phyloP scores from a whole-genome alignment of 495 filamentous ascomycete species.

The Beverwykella pulmonaria region DNA sequence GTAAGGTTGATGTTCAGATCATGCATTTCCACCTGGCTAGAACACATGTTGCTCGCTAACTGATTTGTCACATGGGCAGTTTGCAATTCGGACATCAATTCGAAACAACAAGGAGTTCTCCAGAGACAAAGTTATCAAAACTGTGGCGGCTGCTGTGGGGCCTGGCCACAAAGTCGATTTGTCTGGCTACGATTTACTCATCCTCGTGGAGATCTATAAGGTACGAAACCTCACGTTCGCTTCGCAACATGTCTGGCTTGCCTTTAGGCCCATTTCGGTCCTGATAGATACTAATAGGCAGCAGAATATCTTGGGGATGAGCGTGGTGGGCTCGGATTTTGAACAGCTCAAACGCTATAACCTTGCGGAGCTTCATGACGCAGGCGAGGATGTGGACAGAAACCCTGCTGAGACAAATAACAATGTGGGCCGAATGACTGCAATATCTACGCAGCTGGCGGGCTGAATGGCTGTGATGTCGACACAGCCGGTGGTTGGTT shows the following conservation, averaged over 20 bases:
- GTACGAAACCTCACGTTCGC: slow-evolving; percentile 54
- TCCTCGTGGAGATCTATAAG: slow-evolving; percentile 87
- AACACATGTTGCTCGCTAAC: slow-evolving; percentile 27
- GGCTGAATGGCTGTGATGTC: too few species aligned
- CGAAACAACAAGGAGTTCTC: slow-evolving; percentile 77
- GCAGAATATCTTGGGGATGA: slow-evolving; percentile 78
- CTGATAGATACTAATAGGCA: slow-evolving; percentile 12
- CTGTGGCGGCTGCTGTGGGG: slow-evolving; percentile 70
- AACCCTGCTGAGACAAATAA: not conserved
- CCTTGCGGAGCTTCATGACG: slow-evolving; percentile 65
- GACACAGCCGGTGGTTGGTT: too few species aligned
- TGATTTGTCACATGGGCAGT: slow-evolving; percentile 54
- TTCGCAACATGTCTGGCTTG: slow-evolving; percentile 16
- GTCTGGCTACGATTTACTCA: slow-evolving; percentile 75
- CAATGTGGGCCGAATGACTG: not conserved
- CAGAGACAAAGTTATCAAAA: slow-evolving; percentile 75
- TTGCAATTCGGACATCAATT: slow-evolving; percentile 83
- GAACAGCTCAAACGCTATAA: slow-evolving; percentile 73
- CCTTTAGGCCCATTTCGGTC: not conserved
- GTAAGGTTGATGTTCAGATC: not conserved
- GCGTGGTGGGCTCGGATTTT: slow-evolving; percentile 70
- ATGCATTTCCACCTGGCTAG: slow-evolving; percentile 9
- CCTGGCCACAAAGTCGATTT: slow-evolving; percentile 80
- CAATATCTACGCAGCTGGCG: too few species aligned
- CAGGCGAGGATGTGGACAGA: slow-evolving; percentile 44